Percentiles rank a stretch among this genome's conserved stretches.
Conservation (phyloP, 345 rosid species). For the Orychophragmus violaceus region DNA sequence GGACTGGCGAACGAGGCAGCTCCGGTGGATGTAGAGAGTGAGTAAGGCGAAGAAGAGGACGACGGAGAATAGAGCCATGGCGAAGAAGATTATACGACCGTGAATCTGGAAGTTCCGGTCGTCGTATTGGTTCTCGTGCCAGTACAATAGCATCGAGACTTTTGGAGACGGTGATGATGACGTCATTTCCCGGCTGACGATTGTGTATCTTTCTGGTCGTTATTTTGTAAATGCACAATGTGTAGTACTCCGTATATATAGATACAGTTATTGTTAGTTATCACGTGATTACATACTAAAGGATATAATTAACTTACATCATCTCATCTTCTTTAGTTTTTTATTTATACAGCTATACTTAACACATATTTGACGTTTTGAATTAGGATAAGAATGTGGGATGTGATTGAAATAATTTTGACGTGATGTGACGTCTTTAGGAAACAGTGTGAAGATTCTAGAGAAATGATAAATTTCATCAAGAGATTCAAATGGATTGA, state of each 20-base stretch:
- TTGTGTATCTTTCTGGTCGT: not conserved
- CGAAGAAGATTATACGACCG: slow-evolving; percentile 17
- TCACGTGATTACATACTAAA: not conserved
- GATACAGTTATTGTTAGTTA: not conserved
- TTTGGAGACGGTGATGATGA: slow-evolving; percentile 28
- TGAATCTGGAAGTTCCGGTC: slow-evolving; percentile 18
- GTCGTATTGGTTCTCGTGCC: slow-evolving; percentile 33
- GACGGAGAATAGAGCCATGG: slow-evolving; percentile 15
- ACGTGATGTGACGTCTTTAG: not conserved
- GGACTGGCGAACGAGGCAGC: slow-evolving; percentile 5
- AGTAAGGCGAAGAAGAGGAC: slow-evolving; percentile 18
- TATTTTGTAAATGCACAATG: not conserved
- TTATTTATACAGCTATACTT: not conserved
- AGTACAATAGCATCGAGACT: slow-evolving; percentile 21
- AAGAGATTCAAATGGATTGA: not conserved
- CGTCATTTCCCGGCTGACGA: slow-evolving; percentile 15
- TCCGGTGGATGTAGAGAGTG: slow-evolving; percentile 29
- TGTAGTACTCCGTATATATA: not conserved
- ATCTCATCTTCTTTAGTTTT: not conserved
- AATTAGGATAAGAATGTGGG: not conserved
- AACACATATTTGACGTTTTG: not conserved
- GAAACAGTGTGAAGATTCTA: not conserved
- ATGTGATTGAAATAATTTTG: not conserved
- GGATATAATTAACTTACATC: not conserved
- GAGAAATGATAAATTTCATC: not conserved